Evolutionary conservation across 768 basidiomycete species (phyloP), one percentile per base, ranked within the genome.

Genomic region (Chiua virens): DNA sequence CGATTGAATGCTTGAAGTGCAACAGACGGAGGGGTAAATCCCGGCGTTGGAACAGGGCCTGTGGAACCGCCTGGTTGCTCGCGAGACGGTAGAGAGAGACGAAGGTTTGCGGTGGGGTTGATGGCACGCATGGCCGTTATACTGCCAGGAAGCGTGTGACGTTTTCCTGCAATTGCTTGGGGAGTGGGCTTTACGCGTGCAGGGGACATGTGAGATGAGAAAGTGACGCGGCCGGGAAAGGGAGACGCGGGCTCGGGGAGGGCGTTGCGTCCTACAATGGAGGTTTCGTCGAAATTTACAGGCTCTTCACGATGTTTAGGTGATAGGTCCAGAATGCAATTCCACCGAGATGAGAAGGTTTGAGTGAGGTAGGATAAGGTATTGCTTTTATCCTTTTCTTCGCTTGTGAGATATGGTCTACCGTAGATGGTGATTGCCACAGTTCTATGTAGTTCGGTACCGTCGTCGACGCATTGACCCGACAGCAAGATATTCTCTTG

Each of bases 341-440:
- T 96, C 94, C 94, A 97, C 27, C 86, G 75, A 1, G 93, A 94
- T 0, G 85, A 81, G 67, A 94, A 97, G 0, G 82, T 75, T 13
- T 71, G 73, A 8, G 93, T 91, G 0, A 88, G 91, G 57, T 84
- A 90, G 1, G 64, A 55, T 8, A 63, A 21, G 32, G 30, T 21
- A 5, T 58, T 41, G 27, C 61, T 58, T 43, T 54, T 58, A 37
- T 47, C 54, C 8, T 56, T 57, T 36, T 23, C 57, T 34, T 60
- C 59, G 18, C 63, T 53, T 5, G 70, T 46, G 17, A 75, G 43
- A 55, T 78, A 89, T 4, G 93, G 93, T 57, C 82, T 78, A 9
- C 92, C 93, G 49, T 78, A 77, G 22, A 96, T 81, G 42, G 81
- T 80, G 64, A 97, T 95, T 1, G 86, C 79, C 6, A 94, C 91